Evolutionary conservation across 2,329 filamentous ascomycete genomes (phyloP), one percentile per base, ranked within the genome.

Genomic region (Cercospora canescens): DNA sequence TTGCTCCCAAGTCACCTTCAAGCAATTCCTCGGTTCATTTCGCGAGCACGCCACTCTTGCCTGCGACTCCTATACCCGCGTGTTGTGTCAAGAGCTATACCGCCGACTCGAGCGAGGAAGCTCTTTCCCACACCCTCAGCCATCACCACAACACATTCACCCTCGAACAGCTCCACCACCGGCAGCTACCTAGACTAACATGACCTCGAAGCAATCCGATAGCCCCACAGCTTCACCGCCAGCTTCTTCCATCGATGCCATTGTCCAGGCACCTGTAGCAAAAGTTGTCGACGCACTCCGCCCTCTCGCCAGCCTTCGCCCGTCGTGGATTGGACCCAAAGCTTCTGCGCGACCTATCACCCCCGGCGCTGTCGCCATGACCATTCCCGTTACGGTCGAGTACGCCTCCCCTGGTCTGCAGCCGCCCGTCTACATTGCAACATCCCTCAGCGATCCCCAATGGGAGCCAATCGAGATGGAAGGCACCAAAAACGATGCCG

Each of bases 401-500:
- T 92, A 88, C 79, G 81, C 82, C 62, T 86, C 85, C 68, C 79
- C 84, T 2, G 88, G 86, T 62, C 83, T 87, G 1, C 79, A 84
- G 63, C 88, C 90, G 60, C 91, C 91, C 4, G 83, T 94, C 61
- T 93, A 85, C 73, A 80, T 94, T 6, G 89, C 89, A 11, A 91
- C 89, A 16, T 87, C 87, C 24, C 89, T 93, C 73, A 88, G 88
- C 21, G 79, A 86, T 30, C 88, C 89, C 18, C 80, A 84, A 81
- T 94, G 91, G 91, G 76, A 86, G 45, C 84, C 86, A 1, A 80
- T 86, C 55, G 88, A 92, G 79, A 91, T 93, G 89, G 77, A 85
- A 9, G 82, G 78, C 64, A 71, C 75, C 6, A 81, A 80, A 4
- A 79, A 80, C 32, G 82, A 84, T 9, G 78, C 82, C 4, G 79